Conservation (phyloP, 139 green algal species). For the Closterium sp. region DNA sequence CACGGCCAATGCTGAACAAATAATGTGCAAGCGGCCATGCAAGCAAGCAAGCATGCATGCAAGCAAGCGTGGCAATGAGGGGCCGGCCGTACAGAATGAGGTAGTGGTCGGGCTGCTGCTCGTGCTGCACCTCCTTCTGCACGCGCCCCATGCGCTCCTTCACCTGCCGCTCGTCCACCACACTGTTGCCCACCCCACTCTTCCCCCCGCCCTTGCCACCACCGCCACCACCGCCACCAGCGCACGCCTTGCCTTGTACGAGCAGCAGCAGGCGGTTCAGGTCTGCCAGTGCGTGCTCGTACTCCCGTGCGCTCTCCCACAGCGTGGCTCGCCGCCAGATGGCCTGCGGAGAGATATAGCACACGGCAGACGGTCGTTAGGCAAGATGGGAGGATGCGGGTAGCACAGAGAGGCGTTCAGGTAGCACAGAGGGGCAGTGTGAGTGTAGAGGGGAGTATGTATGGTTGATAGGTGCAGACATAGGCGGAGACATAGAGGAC, state of each 20-base stretch:
- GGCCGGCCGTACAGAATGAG: constrained; percentile 13
- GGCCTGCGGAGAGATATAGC: not conserved
- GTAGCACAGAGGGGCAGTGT: not conserved
- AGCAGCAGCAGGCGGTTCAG: constrained; percentile 23
- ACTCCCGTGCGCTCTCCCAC: constrained; percentile 34
- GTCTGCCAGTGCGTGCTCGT: constrained; percentile 15
- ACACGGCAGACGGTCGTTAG: no score
- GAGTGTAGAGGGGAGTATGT: no score
- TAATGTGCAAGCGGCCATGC: no score
- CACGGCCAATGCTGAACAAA: no score
- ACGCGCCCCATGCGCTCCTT: constrained; percentile 17
- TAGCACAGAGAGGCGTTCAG: not conserved
- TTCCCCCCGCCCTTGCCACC: not conserved
- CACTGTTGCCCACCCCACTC: not conserved
- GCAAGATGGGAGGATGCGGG: no score
- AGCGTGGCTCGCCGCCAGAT: constrained; percentile 34
- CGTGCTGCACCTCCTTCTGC: constrained; percentile 30
- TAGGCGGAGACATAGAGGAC: no score
- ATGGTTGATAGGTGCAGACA: no score
- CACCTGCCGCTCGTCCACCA: constrained; percentile 5
- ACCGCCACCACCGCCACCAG: no score
- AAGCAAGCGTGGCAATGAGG: no score
- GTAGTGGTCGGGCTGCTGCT: constrained; percentile 24
- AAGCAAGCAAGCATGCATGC: not conserved
- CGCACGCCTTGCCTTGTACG: not conserved